Conservation (phyloP, 2,329 filamentous ascomycete species). For the Dichotomopilus funicola region DNA sequence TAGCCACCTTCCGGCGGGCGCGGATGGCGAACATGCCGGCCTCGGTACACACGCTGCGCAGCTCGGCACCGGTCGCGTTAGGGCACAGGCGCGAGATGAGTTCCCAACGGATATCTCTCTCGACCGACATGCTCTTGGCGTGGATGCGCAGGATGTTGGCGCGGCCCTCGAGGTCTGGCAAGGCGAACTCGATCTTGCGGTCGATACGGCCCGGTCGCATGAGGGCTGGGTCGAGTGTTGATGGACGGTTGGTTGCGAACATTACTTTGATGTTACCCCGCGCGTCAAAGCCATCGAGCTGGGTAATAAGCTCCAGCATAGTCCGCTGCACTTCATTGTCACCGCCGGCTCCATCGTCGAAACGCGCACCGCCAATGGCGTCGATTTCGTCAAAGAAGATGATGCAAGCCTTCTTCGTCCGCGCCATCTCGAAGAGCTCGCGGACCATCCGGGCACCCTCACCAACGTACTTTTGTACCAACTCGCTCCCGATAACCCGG, state of each 20-base stretch:
- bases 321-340: constrained; percentile 98
- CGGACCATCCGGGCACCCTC: constrained; percentile 98
- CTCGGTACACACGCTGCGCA: constrained; percentile 94
- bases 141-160: constrained; percentile 98
- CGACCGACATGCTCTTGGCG: constrained; percentile 99
- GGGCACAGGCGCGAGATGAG: constrained; percentile 94
- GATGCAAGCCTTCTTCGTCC: constrained; percentile 99
- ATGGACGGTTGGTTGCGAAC: constrained; percentile 96
- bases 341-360: constrained; percentile 92
- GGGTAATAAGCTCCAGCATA: constrained; percentile 96
- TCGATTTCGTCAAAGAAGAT: constrained; percentile 99
- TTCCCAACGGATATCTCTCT: constrained; percentile 98
- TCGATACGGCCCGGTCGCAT: constrained; percentile 98
- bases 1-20: constrained; percentile 90
- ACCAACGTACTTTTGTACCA: constrained; percentile 98
- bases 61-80: constrained; percentile 92
- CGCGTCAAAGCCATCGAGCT: constrained; percentile 92
- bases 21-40: constrained; percentile 98
- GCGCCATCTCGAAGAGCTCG: constrained; percentile 98
- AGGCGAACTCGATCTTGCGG: constrained; percentile 96
- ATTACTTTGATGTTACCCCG: constrained; percentile 99
- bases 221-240: constrained; percentile 89
- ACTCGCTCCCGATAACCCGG: constrained; percentile 92
- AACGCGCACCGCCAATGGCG: constrained; percentile 89
- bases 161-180: constrained; percentile 93